Conservation (phyloP, 352 stramenopile genomes). For the Pythium utonaiense region DNA sequence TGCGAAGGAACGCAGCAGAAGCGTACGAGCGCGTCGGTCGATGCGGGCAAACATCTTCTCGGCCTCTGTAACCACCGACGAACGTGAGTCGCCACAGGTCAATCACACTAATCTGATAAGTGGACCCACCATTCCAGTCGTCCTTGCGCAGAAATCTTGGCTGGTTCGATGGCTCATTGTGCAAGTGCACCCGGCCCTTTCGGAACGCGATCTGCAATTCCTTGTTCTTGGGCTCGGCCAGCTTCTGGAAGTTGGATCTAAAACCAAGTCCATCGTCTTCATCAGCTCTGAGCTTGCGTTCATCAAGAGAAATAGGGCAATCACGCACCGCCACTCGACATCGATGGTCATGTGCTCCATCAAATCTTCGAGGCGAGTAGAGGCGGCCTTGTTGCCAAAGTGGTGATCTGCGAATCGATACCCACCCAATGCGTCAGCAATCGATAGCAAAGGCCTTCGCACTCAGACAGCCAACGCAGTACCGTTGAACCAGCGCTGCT, state of each 20-base stretch:
- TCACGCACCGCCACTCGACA: conserved; percentile 70
- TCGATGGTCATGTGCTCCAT: conserved; percentile 89
- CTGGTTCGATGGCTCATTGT: conserved; percentile 32
- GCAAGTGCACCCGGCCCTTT: conserved; percentile 41
- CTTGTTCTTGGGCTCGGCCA: conserved; percentile 74
- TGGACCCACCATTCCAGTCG: conserved; percentile 61
- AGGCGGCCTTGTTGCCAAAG: conserved; percentile 72
- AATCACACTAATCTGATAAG: neutral
- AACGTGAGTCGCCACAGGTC: neutral
- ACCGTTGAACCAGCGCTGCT: conserved; percentile 87
- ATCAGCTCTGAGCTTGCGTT: neutral
- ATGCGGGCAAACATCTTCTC: conserved; percentile 80
- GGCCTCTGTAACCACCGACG: conserved; percentile 34
- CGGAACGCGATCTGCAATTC: conserved; percentile 69
- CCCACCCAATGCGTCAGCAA: no score
- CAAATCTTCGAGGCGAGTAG: conserved; percentile 71
- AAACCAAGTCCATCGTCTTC: neutral
- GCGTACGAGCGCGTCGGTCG: conserved; percentile 61
- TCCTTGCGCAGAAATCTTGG: conserved; percentile 48
- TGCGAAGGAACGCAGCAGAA: conserved; percentile 66
- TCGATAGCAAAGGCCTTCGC: no score
- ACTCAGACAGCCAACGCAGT: neutral
- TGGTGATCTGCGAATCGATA: no score
- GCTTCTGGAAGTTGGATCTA: conserved; percentile 84
- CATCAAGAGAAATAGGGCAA: neutral